Percentiles rank a stretch among this genome's conserved stretches.
Evolutionary conservation across 164 flowering plant species (phyloP).

Genomic region (Chimonanthus salicifolius): DNA sequence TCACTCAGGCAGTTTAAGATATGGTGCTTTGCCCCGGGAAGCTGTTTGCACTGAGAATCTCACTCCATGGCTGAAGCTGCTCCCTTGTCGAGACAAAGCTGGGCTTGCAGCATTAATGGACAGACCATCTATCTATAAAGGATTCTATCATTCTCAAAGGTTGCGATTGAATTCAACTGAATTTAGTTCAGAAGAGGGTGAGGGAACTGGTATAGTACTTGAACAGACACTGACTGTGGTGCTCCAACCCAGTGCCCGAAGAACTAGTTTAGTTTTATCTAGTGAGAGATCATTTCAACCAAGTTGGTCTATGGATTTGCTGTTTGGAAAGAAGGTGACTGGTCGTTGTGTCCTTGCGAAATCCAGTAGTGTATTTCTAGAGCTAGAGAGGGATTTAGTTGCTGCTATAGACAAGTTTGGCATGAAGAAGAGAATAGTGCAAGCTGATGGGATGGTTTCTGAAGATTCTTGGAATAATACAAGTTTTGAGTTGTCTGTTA

Average conservation of each 20-base stretch:
- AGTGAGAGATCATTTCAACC: constrained; percentile 42
- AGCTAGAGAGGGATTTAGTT: constrained; percentile 53
- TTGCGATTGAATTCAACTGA: constrained; percentile 54
- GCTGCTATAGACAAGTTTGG: constrained; percentile 28
- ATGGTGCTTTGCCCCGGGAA: constrained; percentile 94
- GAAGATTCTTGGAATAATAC: constrained; percentile 31
- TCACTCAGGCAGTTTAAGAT: constrained; percentile 54
- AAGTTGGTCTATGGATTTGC: constrained; percentile 75
- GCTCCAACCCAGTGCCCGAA: constrained; percentile 54
- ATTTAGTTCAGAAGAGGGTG: constrained; percentile 25
- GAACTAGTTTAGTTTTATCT: constrained; percentile 17
- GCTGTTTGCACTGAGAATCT: constrained; percentile 99
- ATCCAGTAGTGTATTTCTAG: constrained; percentile 65
- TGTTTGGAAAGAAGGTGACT: constrained; percentile 64
- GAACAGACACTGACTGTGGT: constrained; percentile 89
- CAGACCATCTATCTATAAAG: constrained; percentile 82
- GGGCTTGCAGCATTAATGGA: constrained; percentile 86
- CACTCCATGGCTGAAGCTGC: constrained; percentile 96
- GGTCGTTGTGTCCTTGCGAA: constrained; percentile 76
- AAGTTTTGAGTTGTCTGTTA: constrained; percentile 49
- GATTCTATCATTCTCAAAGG: constrained; percentile 89
- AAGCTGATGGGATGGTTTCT: constrained; percentile 8
- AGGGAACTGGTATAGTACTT: constrained; percentile 48
- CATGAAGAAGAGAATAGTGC: constrained; percentile 16
- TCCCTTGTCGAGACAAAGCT: constrained; percentile 95